Conservation (phyloP, 139 green algal species). For the Coelastrella sp. region DNA sequence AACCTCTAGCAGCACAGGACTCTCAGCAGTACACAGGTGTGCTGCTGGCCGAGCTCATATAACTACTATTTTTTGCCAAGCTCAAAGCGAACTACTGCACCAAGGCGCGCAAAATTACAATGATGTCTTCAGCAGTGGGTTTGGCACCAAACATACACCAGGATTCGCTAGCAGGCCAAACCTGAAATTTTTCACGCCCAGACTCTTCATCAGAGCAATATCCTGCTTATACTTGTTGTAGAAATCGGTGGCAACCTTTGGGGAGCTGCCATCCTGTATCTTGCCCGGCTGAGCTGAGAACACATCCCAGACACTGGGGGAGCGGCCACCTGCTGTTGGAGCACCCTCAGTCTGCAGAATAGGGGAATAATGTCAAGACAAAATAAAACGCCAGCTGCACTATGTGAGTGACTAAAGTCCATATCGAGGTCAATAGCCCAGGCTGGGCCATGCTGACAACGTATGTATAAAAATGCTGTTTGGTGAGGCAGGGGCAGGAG, state of each 20-base stretch:
- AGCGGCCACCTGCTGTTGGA: slow-evolving; percentile 25
- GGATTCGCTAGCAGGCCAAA: background rate
- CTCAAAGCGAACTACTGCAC: background rate
- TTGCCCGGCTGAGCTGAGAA: slow-evolving; percentile 50
- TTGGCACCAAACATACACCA: background rate
- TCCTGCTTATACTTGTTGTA: slow-evolving; percentile 66
- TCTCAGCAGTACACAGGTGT: no score
- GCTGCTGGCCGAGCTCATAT: no score
- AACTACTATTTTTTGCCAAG: background rate
- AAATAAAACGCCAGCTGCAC: background rate
- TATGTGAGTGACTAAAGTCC: background rate
- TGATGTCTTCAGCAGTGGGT: background rate
- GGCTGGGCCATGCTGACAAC: background rate
- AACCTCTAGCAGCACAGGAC: no score
- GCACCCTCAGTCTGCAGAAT: slow-evolving; percentile 49
- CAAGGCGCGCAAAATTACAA: background rate
- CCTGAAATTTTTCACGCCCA: slow-evolving; percentile 66
- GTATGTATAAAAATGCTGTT: background rate
- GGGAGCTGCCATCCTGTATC: slow-evolving; percentile 45
- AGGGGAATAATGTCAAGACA: background rate
- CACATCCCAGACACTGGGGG: slow-evolving; percentile 52
- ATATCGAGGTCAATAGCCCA: background rate
- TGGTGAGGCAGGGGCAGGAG: background rate
- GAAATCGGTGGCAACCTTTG: slow-evolving; percentile 54
- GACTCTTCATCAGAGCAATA: slow-evolving; percentile 54